Base-by-base conservation (phyloP, 2,329 filamentous ascomycete species). In the Pyrenophora seminiperda region DNA sequence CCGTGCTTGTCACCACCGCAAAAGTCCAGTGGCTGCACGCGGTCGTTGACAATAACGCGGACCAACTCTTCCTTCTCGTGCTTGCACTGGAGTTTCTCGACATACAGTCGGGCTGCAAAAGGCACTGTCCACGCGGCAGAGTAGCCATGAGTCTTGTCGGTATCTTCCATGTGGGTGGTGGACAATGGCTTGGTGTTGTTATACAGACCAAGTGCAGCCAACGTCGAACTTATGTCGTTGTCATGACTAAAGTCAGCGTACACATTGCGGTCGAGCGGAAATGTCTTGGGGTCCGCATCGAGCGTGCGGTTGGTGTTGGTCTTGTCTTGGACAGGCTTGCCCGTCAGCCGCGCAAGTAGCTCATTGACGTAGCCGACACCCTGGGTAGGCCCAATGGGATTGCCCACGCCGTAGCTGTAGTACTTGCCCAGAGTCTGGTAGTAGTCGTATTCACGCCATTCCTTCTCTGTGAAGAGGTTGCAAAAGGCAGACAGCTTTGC, bases 241-340 rank as follows among this genome's bases (percentile, higher is more conserved):
- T 97, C 92, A 73, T 97, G 92, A 56, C 86, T 90, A 68, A 97
- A 96, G 73, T 97, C 92, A 0, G 90, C 91, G 66, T 95, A 97
- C 1, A 96, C 75, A 9, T 75, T 75, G 22, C 72, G 71, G 18
- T 74, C 79, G 0, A 96, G 76, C 0, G 92, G 91, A 65, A 96
- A 97, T 0, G 89, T 92, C 5, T 73, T 67, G 0, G 81, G 75
- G 50, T 84, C 78, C 4, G 76, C 75, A 68, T 95, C 89, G 0
- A 96, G 80, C 0, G 91, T 96, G 29, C 76, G 77, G 72, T 97
- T 96, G 5, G 87, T 90, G 46, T 79, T 85, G 0, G 91, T 96
- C 50, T 83, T 74, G 68, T 96, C 91, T 0, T 79, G 62, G 1
- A 96, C 90, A 0, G 88, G 81, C 13, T 76, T 72, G 24, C 79